phyloP scores from a whole-genome alignment of 345 rosid species.

The Arabidopsis arenosa region DNA sequence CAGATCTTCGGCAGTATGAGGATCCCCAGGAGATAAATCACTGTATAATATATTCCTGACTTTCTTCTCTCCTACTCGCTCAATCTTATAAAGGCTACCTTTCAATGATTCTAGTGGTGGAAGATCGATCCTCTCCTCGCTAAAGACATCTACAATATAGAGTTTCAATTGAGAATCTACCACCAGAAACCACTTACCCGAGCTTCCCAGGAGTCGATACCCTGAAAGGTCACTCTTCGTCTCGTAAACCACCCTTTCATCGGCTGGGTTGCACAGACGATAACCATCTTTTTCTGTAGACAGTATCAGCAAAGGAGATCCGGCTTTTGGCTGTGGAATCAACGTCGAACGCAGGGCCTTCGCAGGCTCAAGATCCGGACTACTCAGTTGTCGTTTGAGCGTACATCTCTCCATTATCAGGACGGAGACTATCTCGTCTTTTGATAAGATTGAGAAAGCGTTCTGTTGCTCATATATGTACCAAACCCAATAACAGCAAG shows the following conservation, averaged over 20 bases:
- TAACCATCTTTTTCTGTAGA: background rate
- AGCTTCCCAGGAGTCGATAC: constrained; percentile 5
- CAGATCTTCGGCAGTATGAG: too few relatives aligned
- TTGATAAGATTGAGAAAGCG: too few relatives aligned
- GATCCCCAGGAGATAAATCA: too few relatives aligned
- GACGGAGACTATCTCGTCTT: background rate
- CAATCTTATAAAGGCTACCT: background rate
- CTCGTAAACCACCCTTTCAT: constrained; percentile 4
- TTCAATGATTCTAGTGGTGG: background rate
- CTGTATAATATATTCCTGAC: too few relatives aligned
- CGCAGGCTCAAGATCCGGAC: background rate
- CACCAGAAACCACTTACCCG: constrained; percentile 33
- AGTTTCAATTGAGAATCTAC: constrained; percentile 9
- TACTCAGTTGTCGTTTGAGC: background rate
- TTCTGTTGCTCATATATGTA: too few relatives aligned
- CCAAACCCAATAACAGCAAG: too few relatives aligned
- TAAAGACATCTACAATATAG: constrained; percentile 11
- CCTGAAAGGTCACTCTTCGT: background rate
- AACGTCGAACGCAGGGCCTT: background rate
- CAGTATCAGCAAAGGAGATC: constrained; percentile 20
- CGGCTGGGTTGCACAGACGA: background rate
- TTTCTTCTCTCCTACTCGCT: background rate
- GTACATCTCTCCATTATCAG: background rate
- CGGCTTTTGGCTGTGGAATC: background rate
- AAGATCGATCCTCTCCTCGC: background rate